Evolutionary conservation across 139 green algal species (phyloP).

Genomic region (Chlorella sp.): DNA sequence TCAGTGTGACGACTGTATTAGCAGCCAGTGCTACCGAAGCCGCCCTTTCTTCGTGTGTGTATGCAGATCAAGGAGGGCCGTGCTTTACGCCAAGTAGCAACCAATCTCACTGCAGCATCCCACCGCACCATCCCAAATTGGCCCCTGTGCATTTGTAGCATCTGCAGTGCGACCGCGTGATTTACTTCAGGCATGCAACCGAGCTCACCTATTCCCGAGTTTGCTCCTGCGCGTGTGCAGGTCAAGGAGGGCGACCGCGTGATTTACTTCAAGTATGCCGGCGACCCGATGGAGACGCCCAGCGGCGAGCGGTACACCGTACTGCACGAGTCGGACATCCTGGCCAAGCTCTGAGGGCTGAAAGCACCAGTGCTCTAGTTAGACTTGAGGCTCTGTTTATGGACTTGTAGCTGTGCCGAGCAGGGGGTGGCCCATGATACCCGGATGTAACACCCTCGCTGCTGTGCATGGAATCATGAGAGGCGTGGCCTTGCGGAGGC

Average conservation of each 20-base stretch:
- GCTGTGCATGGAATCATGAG: not conserved
- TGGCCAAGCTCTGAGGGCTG: slow-evolving; percentile 76
- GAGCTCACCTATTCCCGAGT: slow-evolving; percentile 80
- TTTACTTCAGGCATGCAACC: slow-evolving; percentile 92
- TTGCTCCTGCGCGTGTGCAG: not conserved
- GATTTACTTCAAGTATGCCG: slow-evolving; percentile 93
- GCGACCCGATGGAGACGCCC: slow-evolving; percentile 89
- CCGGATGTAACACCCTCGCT: not conserved
- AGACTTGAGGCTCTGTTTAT: no score
- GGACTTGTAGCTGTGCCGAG: not conserved
- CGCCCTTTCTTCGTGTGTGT: no score
- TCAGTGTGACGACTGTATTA: no score
- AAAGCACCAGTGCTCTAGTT: no score
- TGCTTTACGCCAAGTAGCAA: no score
- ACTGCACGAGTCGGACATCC: slow-evolving; percentile 88
- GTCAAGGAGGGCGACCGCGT: slow-evolving; percentile 67
- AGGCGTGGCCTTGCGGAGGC: no score
- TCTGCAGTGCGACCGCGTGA: slow-evolving; percentile 71
- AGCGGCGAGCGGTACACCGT: slow-evolving; percentile 86
- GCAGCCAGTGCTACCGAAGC: no score
- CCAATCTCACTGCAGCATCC: no score
- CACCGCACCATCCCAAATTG: no score
- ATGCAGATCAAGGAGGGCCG: not conserved
- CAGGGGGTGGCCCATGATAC: not conserved
- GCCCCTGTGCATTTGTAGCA: no score